Conservation (phyloP, 2,329 filamentous ascomycete species). For the Colletotrichum tamarilloi region DNA sequence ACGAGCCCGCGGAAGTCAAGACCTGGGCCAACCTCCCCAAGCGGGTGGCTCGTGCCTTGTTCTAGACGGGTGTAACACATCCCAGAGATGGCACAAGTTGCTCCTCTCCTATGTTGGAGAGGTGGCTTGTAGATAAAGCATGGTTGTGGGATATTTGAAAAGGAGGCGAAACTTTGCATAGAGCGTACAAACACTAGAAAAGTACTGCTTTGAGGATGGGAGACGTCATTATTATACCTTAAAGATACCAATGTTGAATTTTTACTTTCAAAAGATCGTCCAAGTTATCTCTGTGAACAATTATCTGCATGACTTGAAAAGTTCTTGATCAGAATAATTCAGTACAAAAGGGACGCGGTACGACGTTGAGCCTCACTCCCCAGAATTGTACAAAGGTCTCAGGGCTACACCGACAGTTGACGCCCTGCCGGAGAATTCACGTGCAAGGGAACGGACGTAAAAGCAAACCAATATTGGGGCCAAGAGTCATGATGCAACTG, state of each 20-base stretch:
- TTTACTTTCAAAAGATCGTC: background rate
- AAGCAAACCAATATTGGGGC: background rate
- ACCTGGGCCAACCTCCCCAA: slow-evolving; percentile 50
- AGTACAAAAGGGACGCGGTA: too few species aligned
- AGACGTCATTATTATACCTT: background rate
- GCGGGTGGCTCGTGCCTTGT: slow-evolving; percentile 47
- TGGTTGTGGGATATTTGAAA: background rate
- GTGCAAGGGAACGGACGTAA: background rate
- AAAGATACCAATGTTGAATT: background rate
- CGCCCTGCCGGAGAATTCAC: background rate
- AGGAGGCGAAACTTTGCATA: background rate
- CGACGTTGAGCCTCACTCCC: background rate
- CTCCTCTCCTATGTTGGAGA: background rate
- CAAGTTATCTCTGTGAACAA: background rate
- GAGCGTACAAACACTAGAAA: background rate
- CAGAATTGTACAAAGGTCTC: background rate
- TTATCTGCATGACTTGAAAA: background rate
- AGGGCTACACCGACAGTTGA: background rate
- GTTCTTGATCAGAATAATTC: accelerated
- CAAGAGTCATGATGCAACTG: background rate
- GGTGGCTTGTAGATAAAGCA: background rate
- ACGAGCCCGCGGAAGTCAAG: slow-evolving; percentile 45
- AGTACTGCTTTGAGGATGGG: background rate
- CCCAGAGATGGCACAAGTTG: background rate
- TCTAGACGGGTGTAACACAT: slow-evolving; percentile 41